Conservation (phyloP, 179 eudicot genomes). For the Amaranthus tricolor region DNA sequence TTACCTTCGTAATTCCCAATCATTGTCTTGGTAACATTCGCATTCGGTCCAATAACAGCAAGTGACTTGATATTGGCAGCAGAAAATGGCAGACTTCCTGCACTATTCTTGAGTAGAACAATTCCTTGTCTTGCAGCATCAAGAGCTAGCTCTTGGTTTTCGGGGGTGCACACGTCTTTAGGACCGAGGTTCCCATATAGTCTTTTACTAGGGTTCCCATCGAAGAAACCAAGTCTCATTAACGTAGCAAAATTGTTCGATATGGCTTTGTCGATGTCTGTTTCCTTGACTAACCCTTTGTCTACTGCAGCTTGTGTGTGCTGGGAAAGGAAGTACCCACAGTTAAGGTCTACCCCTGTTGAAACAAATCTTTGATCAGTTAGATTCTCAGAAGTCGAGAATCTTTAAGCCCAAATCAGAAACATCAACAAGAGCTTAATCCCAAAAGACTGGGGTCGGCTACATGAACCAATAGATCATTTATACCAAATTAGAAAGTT, state of each 20-base stretch:
- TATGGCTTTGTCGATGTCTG: constrained; percentile 48
- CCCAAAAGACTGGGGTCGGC: too few species aligned
- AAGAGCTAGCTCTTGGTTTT: constrained; percentile 59
- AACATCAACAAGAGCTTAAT: too few species aligned
- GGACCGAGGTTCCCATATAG: constrained; percentile 58
- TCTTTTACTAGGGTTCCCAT: constrained; percentile 51
- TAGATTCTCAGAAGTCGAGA: neutral
- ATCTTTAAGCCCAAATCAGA: neutral
- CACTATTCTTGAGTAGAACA: constrained; percentile 66
- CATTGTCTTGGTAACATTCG: constrained; percentile 82
- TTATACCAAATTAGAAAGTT: too few species aligned
- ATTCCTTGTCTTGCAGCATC: constrained; percentile 90
- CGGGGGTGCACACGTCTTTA: constrained; percentile 61
- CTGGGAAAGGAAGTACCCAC: constrained; percentile 55
- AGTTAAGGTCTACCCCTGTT: constrained; percentile 69
- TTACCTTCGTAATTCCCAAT: constrained; percentile 92
- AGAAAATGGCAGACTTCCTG: constrained; percentile 62
- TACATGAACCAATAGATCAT: too few species aligned
- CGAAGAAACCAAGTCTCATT: constrained; percentile 77
- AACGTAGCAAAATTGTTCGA: constrained; percentile 58
- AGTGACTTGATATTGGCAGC: constrained; percentile 49
- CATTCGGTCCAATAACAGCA: constrained; percentile 96
- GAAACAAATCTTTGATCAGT: neutral
- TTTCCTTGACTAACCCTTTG: constrained; percentile 42
- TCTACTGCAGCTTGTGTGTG: constrained; percentile 62